Percentiles rank a stretch among this genome's conserved stretches.
Conservation (phyloP, 306 rosid species). For the Bauhinia variegata region DNA sequence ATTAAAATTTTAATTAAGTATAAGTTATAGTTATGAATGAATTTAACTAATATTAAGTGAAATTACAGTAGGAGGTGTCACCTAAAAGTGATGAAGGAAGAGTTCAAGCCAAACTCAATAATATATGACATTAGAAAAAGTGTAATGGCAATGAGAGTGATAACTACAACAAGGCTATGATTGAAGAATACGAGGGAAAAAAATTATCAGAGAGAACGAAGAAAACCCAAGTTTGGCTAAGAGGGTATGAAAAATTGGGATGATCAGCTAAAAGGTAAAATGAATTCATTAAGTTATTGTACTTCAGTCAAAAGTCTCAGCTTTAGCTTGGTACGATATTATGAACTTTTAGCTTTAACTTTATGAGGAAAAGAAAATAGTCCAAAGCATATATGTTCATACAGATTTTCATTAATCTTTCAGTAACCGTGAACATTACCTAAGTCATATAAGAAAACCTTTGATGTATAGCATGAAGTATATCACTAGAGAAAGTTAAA, state of each 20-base stretch:
- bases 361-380: too few species aligned
- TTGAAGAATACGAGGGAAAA: neutral
- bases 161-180: neutral
- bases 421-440: neutral
- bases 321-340: slow-evolving; percentile 1
- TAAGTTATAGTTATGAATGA: too few species aligned
- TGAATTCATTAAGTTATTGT: neutral
- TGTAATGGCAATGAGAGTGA: neutral
- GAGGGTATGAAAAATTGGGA: neutral
- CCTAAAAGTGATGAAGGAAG: too few species aligned
- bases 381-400: neutral
- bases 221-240: neutral
- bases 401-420: neutral
- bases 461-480: too few species aligned
- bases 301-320: neutral
- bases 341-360: too few species aligned
- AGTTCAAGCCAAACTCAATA: neutral
- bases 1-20: too few species aligned
- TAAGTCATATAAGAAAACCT: neutral
- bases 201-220: too few species aligned
- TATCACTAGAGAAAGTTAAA: too few species aligned
- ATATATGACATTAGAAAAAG: neutral
- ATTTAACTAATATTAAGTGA: too few species aligned
- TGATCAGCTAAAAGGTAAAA: neutral
- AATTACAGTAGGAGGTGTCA: too few species aligned